Percentiles rank a stretch among this genome's conserved stretches.
Evolutionary conservation across 2,329 filamentous ascomycete genomes (phyloP).

Genomic region (Apiospora saccharicola): DNA sequence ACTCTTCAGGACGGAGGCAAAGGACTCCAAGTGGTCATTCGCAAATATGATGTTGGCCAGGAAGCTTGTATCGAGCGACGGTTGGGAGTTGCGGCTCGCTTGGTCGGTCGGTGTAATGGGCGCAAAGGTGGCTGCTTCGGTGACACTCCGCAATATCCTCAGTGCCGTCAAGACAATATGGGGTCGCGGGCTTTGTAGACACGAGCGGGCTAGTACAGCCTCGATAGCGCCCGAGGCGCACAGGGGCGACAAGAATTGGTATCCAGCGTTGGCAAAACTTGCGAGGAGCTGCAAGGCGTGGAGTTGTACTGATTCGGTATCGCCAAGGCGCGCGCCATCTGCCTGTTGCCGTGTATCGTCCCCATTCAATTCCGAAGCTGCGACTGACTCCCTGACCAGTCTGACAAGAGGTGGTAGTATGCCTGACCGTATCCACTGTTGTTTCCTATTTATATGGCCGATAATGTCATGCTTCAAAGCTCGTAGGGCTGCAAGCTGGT

Average conservation of each 20-base stretch:
- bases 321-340: slow-evolving; percentile 48
- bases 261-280: slow-evolving; percentile 84
- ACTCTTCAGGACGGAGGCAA: slow-evolving; percentile 70
- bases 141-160: slow-evolving; percentile 75
- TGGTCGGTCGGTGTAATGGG: slow-evolving; percentile 57
- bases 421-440: slow-evolving; percentile 76
- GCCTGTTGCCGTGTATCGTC: neutral
- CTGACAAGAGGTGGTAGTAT: slow-evolving; percentile 66
- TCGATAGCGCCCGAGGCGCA: slow-evolving; percentile 72
- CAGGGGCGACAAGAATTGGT: slow-evolving; percentile 78
- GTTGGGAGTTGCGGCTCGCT: slow-evolving; percentile 39
- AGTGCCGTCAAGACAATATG: slow-evolving; percentile 77
- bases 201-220: slow-evolving; percentile 74
- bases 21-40: slow-evolving; percentile 64
- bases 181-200: slow-evolving; percentile 67
- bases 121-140: slow-evolving; percentile 67
- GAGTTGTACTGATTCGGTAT: slow-evolving; percentile 73
- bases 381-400: slow-evolving; percentile 45
- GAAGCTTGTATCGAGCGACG: slow-evolving; percentile 31
- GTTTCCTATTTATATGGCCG: slow-evolving; percentile 87
- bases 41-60: slow-evolving; percentile 73
- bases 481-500: slow-evolving; percentile 69
- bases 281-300: slow-evolving; percentile 87
- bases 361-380: slow-evolving; percentile 32
- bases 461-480: slow-evolving; percentile 88